These are phyloP conservation scores for Xylaria digitata DNA, from an alignment of 2,329 filamentous ascomycete species.

Conservation along the genomic window DNA sequence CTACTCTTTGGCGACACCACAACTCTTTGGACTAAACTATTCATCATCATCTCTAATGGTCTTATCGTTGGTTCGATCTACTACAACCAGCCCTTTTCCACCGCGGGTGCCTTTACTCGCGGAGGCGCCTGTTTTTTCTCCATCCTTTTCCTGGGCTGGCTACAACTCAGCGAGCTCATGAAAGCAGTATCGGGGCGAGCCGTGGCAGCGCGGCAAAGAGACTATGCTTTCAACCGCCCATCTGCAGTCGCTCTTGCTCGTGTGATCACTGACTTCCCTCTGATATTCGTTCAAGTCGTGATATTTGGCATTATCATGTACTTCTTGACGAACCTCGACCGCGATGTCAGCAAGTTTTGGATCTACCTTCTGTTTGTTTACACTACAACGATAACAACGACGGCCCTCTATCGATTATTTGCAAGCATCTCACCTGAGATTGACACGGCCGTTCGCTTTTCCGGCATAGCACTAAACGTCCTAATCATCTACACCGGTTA, in stretches of 20 bases:
- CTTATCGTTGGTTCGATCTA: slow-evolving; percentile 85
- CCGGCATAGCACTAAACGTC: slow-evolving; percentile 67
- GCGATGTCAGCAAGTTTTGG: slow-evolving; percentile 74
- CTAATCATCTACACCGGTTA: slow-evolving; percentile 77
- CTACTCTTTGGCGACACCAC: slow-evolving; percentile 79
- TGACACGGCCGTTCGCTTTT: slow-evolving; percentile 70
- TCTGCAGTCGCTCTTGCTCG: slow-evolving; percentile 68
- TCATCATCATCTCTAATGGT: slow-evolving; percentile 78
- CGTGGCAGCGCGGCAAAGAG: slow-evolving; percentile 63
- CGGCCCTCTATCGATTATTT: slow-evolving; percentile 51
- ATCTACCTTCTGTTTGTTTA: slow-evolving; percentile 70
- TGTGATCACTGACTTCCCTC: slow-evolving; percentile 68
- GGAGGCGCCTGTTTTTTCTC: slow-evolving; percentile 63
- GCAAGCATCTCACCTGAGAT: slow-evolving; percentile 54
- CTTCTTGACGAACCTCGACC: slow-evolving; percentile 78
- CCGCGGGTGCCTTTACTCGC: slow-evolving; percentile 70
- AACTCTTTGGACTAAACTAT: slow-evolving; percentile 80
- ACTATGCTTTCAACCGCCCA: slow-evolving; percentile 65
- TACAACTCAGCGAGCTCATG: slow-evolving; percentile 83
- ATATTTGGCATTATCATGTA: slow-evolving; percentile 79
- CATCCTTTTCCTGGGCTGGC: slow-evolving; percentile 67
- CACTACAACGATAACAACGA: slow-evolving; percentile 46
- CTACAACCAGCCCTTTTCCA: slow-evolving; percentile 71
- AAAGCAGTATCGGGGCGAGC: slow-evolving; percentile 77
- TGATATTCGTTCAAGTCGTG: slow-evolving; percentile 72